Conservation (phyloP, 1,139 yeast species). For the Lodderomyces beijingensis region DNA sequence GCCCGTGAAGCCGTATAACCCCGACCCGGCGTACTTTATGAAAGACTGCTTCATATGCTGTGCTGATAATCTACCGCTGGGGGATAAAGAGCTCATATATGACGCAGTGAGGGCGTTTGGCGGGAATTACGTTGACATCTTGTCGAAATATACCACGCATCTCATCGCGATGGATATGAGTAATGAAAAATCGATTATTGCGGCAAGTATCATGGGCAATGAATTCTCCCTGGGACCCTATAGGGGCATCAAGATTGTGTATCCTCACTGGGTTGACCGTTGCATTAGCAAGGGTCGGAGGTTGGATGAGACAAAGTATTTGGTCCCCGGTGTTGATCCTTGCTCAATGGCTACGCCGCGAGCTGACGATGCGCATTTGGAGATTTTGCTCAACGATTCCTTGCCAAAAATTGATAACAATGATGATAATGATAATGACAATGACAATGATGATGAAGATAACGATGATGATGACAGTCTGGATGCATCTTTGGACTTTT, state of each 20-base stretch:
- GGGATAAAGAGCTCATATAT: constrained; percentile 61
- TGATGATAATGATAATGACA: constrained; percentile 4
- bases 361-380: constrained; percentile 3
- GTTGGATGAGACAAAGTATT: constrained; percentile 52
- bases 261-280: constrained; percentile 74
- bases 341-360: too few relatives aligned
- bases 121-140: constrained; percentile 61
- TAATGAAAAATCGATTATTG: constrained; percentile 47
- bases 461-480: constrained; percentile 11
- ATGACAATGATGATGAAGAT: constrained; percentile 2
- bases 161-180: constrained; percentile 54
- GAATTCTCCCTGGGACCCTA: constrained; percentile 14
- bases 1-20: constrained; percentile 55
- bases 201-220: constrained; percentile 34
- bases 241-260: constrained; percentile 55
- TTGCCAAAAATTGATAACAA: constrained; percentile 2
- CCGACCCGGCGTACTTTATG: constrained; percentile 65
- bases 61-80: constrained; percentile 51
- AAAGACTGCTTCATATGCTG: constrained; percentile 60
- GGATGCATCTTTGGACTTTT: constrained; percentile 12
- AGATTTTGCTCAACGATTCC: constrained; percentile 5
- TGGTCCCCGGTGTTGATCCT: constrained; percentile 31
- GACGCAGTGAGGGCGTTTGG: constrained; percentile 72
- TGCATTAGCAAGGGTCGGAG: constrained; percentile 53
- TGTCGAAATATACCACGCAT: constrained; percentile 75